Conservation (phyloP, 2,329 filamentous ascomycete genomes). For the Talaromyces atroroseus region DNA sequence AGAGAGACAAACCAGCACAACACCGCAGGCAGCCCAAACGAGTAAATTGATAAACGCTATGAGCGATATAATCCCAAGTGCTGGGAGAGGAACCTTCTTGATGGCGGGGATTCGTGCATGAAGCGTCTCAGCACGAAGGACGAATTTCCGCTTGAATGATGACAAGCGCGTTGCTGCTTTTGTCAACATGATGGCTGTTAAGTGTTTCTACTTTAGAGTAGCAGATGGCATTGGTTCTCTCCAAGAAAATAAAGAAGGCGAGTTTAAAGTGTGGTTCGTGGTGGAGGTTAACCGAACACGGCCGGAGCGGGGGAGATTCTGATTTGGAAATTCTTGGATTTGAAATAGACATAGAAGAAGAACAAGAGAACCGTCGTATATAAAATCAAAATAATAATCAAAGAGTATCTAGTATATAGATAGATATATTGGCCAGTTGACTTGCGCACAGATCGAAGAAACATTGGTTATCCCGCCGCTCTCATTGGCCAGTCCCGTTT, state of each 20-base stretch:
- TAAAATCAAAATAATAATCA: too few relatives aligned
- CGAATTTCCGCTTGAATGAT: conserved; percentile 20
- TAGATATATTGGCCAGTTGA: neutral
- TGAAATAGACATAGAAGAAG: neutral
- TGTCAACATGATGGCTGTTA: neutral
- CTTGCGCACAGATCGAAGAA: neutral
- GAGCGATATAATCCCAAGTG: conserved; percentile 52
- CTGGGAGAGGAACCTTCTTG: conserved; percentile 51
- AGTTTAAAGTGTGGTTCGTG: neutral
- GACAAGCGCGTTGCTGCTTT: neutral
- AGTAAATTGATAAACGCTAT: conserved; percentile 51
- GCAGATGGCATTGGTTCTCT: too few relatives aligned
- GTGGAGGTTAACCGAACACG: neutral
- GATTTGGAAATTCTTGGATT: neutral
- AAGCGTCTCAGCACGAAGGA: conserved; percentile 39
- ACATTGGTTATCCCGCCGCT: neutral
- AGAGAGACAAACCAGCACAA: conserved; percentile 48
- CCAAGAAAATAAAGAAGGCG: too few relatives aligned
- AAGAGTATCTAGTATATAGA: neutral
- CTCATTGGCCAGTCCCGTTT: neutral
- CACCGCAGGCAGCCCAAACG: conserved; percentile 54
- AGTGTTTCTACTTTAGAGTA: too few relatives aligned
- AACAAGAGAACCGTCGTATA: neutral
- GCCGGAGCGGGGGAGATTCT: neutral
- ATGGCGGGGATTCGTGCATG: conserved; percentile 52